Conservation (phyloP, 371 early-diverging fungal species). For the Zychaea mexicana region DNA sequence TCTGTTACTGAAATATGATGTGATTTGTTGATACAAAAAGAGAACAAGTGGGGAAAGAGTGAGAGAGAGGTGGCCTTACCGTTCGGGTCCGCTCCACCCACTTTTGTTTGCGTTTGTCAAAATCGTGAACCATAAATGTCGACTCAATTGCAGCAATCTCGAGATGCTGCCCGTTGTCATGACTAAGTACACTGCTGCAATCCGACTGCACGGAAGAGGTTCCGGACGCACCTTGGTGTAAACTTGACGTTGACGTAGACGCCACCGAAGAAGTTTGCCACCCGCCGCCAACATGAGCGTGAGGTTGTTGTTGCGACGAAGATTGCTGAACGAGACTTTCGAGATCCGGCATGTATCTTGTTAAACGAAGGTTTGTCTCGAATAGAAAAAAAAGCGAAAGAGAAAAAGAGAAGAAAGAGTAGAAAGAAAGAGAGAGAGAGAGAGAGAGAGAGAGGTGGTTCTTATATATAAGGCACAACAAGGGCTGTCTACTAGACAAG, state of each 20-base stretch:
- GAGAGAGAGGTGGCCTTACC: background rate
- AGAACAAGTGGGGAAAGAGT: no score
- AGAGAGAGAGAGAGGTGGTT: no score
- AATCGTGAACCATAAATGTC: slow-evolving; percentile 22
- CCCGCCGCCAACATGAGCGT: background rate
- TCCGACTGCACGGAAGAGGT: slow-evolving; percentile 2
- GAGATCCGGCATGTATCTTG: slow-evolving; percentile 3
- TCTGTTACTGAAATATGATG: slow-evolving; percentile 3
- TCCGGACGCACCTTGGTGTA: background rate
- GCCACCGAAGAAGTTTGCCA: background rate
- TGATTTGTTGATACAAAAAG: no score
- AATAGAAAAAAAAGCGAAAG: background rate
- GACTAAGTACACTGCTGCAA: slow-evolving; percentile 17
- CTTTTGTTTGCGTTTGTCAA: slow-evolving; percentile 8
- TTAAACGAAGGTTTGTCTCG: background rate
- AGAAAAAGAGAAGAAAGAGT: background rate
- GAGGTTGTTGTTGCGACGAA: background rate
- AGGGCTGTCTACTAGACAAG: no score
- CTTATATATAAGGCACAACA: no score
- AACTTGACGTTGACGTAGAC: background rate
- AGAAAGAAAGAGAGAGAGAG: background rate
- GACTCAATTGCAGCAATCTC: slow-evolving; percentile 34
- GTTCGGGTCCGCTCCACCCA: slow-evolving; percentile 11
- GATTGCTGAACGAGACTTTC: background rate
- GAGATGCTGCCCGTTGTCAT: slow-evolving; percentile 19